Conservation (phyloP, 495 filamentous ascomycete genomes). For the Melanomma pulvis-pyrius region DNA sequence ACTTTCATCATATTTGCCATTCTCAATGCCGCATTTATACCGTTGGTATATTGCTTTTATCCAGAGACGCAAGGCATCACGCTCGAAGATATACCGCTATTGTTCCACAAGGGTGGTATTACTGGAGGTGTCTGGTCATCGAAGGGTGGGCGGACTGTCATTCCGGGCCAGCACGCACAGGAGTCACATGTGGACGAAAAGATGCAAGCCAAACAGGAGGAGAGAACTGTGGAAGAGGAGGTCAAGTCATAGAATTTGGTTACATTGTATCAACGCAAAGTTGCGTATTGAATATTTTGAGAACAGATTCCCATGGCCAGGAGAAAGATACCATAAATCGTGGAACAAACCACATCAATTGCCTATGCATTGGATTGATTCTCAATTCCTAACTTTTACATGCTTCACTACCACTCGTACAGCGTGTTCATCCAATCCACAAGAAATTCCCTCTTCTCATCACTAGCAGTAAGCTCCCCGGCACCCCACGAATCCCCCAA, state of each 20-base stretch:
- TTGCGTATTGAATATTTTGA: no score
- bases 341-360: no score
- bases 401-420: neutral
- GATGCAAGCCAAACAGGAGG: neutral
- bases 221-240: neutral
- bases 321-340: no score
- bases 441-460: neutral
- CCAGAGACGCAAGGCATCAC: conserved; percentile 42
- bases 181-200: conserved; percentile 7
- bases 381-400: neutral
- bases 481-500: neutral
- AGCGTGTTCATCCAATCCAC: neutral
- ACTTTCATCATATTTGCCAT: conserved; percentile 46
- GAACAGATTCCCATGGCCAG: no score
- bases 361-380: no score
- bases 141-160: neutral
- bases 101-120: conserved; percentile 31
- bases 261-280: no score
- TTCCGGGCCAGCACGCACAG: neutral
- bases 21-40: conserved; percentile 42
- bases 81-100: conserved; percentile 46
- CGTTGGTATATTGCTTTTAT: conserved; percentile 45
- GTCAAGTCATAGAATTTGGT: neutral
- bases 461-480: neutral
- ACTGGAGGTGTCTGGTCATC: neutral